phyloP scores from a whole-genome alignment of 106 monocot genomes.

The Amphibolis antarctica region DNA sequence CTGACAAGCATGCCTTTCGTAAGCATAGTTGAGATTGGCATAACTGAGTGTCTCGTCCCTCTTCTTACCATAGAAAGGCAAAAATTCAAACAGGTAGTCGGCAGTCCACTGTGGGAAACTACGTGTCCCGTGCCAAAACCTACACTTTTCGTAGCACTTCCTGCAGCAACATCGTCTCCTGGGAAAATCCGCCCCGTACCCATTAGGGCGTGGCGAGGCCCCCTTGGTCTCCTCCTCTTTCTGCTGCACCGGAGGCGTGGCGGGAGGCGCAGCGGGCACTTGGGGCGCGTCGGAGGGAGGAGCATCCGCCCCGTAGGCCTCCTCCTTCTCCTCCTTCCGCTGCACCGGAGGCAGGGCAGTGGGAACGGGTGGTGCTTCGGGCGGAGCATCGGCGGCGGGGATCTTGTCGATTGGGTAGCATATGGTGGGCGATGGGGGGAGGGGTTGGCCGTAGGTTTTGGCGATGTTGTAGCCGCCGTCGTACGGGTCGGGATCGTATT shows the following conservation, averaged over 20 bases:
- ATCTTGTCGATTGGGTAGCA: slow-evolving; percentile 47
- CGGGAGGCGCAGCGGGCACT: neutral
- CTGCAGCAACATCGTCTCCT: neutral
- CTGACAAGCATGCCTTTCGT: slow-evolving; percentile 20
- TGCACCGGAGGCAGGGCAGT: neutral
- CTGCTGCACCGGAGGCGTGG: neutral
- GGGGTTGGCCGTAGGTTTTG: slow-evolving; percentile 68
- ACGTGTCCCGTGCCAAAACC: neutral
- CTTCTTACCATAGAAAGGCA: slow-evolving; percentile 46
- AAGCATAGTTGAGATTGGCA: slow-evolving; percentile 23
- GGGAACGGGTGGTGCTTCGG: neutral
- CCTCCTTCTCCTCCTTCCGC: neutral
- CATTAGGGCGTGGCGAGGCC: neutral
- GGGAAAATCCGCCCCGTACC: neutral
- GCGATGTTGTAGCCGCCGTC: slow-evolving; percentile 78
- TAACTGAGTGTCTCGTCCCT: slow-evolving; percentile 39
- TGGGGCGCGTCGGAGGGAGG: neutral
- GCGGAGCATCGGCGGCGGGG: neutral
- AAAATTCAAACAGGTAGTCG: slow-evolving; percentile 72
- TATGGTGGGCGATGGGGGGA: slow-evolving; percentile 45
- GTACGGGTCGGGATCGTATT: slow-evolving; percentile 80
- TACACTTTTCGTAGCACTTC: neutral
- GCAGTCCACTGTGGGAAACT: slow-evolving; percentile 20
- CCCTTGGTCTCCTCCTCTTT: neutral
- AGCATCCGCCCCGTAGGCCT: neutral